Evolutionary conservation across 371 early-diverging fungal species (phyloP).

Genomic region (Syncephalastrum racemosum): DNA sequence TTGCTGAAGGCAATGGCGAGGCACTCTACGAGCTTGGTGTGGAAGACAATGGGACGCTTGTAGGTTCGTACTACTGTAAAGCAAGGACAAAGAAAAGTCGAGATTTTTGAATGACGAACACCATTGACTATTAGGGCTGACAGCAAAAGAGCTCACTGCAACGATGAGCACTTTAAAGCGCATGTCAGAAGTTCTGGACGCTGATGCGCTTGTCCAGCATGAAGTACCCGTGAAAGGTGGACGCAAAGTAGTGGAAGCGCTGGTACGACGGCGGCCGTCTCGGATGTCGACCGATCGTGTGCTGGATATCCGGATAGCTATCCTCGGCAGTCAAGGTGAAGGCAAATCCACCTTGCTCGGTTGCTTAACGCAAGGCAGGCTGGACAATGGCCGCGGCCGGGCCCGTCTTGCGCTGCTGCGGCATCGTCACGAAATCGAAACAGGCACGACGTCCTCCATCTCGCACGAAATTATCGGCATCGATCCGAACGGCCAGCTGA

Average conservation of each 20-base stretch:
- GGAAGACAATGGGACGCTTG: constrained; percentile 83
- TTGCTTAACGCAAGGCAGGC: constrained; percentile 75
- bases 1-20: constrained; percentile 87
- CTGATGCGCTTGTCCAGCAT: constrained; percentile 54
- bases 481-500: constrained; percentile 55
- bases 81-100: not conserved
- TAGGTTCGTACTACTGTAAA: constrained; percentile 46
- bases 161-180: constrained; percentile 60
- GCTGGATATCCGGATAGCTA: constrained; percentile 74
- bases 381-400: constrained; percentile 88
- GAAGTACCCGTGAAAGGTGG: constrained; percentile 26
- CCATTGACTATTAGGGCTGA: constrained; percentile 27
- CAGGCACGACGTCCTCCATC: constrained; percentile 88
- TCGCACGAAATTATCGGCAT: constrained; percentile 88
- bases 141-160: constrained; percentile 54
- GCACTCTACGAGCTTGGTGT: constrained; percentile 86
- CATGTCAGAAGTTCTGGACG: constrained; percentile 65
- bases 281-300: constrained; percentile 44
- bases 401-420: constrained; percentile 83
- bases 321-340: constrained; percentile 81
- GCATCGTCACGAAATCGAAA: constrained; percentile 90
- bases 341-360: constrained; percentile 89
- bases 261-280: constrained; percentile 55
- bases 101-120: not conserved
- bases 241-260: constrained; percentile 61